Conservation (phyloP, 495 filamentous ascomycete species). For the Lasiosphaeria miniovina region DNA sequence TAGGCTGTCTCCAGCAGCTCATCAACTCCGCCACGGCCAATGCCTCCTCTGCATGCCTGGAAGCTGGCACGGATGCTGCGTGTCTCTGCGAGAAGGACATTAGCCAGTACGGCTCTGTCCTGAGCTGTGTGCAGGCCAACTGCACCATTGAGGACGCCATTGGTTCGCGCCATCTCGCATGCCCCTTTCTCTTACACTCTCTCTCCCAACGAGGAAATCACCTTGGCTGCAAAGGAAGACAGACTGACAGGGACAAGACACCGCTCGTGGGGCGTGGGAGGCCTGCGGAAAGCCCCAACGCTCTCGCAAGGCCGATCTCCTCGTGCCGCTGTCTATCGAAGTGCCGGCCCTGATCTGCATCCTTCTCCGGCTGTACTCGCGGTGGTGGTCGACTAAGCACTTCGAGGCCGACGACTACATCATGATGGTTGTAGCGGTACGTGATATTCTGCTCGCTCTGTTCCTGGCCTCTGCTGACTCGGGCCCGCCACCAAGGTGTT, state of each 20-base stretch:
- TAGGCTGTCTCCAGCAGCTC: conserved; percentile 6
- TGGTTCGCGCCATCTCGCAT: neutral
- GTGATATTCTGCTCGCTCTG: neutral
- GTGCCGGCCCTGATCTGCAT: conserved; percentile 19
- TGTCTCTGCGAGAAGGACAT: conserved; percentile 12
- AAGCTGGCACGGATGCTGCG: neutral
- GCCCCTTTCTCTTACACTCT: neutral
- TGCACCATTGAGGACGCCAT: conserved; percentile 17
- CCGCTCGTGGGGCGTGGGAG: conserved; percentile 19
- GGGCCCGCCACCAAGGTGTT: conserved; percentile 8
- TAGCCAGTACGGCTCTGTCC: conserved; percentile 9
- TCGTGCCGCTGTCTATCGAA: conserved; percentile 14
- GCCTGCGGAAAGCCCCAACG: conserved; percentile 21
- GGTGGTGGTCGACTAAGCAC: conserved; percentile 13
- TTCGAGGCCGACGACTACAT: conserved; percentile 28
- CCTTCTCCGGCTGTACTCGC: conserved; percentile 21
- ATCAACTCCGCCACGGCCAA: neutral
- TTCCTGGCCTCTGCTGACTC: too few species aligned
- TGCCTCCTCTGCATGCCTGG: neutral
- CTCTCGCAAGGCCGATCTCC: conserved; percentile 17
- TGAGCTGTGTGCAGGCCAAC: conserved; percentile 12
- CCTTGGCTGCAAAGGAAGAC: neutral
- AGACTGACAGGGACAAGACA: conserved; percentile 13
- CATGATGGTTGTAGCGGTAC: conserved; percentile 23
- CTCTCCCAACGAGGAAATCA: neutral